Conservation (phyloP, 2,329 filamentous ascomycete species). For the Onygenales sp. region DNA sequence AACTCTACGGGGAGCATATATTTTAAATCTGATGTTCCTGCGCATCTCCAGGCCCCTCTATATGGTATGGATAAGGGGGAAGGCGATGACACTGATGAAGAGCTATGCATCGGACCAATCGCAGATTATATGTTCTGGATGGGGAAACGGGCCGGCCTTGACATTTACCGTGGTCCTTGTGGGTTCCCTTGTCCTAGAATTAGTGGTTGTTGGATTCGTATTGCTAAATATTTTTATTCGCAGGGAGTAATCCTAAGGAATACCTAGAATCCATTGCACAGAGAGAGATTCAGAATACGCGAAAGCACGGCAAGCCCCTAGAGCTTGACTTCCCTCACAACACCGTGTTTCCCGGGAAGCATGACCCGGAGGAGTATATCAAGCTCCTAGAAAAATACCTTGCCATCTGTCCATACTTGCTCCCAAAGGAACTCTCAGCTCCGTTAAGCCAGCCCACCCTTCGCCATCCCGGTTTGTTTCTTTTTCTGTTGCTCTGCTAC, state of each 20-base stretch:
- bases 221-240: not conserved
- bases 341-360: slow-evolving; percentile 12
- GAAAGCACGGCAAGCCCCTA: slow-evolving; percentile 13
- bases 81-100: not conserved
- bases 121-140: slow-evolving; percentile 18
- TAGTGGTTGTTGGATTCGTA: not conserved
- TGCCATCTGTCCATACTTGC: slow-evolving; percentile 14
- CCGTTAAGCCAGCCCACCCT: slow-evolving; percentile 12
- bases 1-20: slow-evolving; percentile 13
- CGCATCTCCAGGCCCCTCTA: not conserved
- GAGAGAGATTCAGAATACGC: slow-evolving; percentile 13
- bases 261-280: slow-evolving; percentile 13
- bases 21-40: slow-evolving; percentile 8
- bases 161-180: slow-evolving; percentile 14
- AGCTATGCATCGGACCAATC: slow-evolving; percentile 6
- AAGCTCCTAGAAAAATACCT: slow-evolving; percentile 16
- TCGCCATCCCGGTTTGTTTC: slow-evolving; percentile 11
- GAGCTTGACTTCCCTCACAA: slow-evolving; percentile 16
- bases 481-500: not conserved
- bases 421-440: slow-evolving; percentile 8
- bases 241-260: slow-evolving; percentile 4
- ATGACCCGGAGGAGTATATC: slow-evolving; percentile 11
- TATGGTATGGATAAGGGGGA: not conserved
- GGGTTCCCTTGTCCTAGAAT: slow-evolving; percentile 4
- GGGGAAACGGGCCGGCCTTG: slow-evolving; percentile 8